phyloP scores from a whole-genome alignment of 345 rosid genomes.

The Geranium rotundifolium region DNA sequence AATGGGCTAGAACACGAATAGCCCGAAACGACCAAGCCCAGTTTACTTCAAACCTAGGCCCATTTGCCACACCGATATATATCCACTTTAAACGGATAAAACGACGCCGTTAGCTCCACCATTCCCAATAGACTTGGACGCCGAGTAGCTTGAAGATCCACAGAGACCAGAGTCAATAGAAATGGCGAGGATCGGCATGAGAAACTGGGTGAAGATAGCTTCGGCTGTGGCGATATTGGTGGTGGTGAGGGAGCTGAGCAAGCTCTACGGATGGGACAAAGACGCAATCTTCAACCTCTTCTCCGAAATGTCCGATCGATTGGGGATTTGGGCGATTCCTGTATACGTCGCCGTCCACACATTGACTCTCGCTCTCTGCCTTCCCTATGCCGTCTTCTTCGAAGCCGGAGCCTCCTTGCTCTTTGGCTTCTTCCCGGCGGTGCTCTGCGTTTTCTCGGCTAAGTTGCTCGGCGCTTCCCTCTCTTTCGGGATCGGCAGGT shows the following conservation, averaged over 20 bases:
- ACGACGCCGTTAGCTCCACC: background rate
- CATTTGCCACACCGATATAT: too few species aligned
- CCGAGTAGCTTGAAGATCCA: background rate
- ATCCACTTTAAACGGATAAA: too few species aligned
- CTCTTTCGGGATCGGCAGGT: slow-evolving; percentile 95
- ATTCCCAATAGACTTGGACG: background rate
- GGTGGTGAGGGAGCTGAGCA: slow-evolving; percentile 25
- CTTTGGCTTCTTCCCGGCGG: slow-evolving; percentile 79
- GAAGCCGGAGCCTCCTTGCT: slow-evolving; percentile 82
- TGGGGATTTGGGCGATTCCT: slow-evolving; percentile 89
- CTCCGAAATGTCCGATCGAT: slow-evolving; percentile 45
- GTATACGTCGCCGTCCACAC: slow-evolving; percentile 71
- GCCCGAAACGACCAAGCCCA: too few species aligned
- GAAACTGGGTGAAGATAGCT: slow-evolving; percentile 44
- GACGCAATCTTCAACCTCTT: slow-evolving; percentile 34
- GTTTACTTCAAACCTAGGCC: too few species aligned
- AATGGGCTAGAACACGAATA: too few species aligned
- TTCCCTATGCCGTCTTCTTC: slow-evolving; percentile 80
- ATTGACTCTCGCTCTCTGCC: slow-evolving; percentile 58
- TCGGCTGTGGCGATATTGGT: slow-evolving; percentile 24
- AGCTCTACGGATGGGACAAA: slow-evolving; percentile 45
- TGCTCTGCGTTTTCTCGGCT: slow-evolving; percentile 64
- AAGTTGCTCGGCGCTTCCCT: slow-evolving; percentile 82
- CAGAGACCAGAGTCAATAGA: background rate
- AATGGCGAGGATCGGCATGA: slow-evolving; percentile 13